Percentiles rank a stretch among this genome's conserved stretches.
phyloP scores from a whole-genome alignment of 306 rosid genomes.

The Acacia confusa region DNA sequence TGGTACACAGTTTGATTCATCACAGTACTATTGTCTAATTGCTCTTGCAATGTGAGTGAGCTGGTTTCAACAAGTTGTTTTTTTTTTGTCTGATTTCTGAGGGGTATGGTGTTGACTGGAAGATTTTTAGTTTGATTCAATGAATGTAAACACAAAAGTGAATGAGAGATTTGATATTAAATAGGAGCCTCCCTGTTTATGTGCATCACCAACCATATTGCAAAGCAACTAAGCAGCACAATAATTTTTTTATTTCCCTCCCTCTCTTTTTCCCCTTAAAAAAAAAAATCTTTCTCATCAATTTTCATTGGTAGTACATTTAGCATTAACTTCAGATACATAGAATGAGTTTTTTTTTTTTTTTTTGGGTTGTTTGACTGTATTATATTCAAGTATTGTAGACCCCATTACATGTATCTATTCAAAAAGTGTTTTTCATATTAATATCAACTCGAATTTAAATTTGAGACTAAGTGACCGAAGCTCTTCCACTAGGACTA shows the following conservation, averaged over 20 bases:
- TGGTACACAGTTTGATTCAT: background rate
- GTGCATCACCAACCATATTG: background rate
- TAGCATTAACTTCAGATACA: no score
- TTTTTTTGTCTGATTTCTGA: background rate
- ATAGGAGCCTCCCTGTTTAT: background rate
- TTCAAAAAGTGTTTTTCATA: no score
- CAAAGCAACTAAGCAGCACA: background rate
- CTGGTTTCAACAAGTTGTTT: background rate
- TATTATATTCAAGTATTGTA: no score
- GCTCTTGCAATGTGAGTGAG: background rate
- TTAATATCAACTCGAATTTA: no score
- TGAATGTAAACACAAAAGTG: background rate
- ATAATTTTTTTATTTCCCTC: background rate
- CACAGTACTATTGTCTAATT: background rate
- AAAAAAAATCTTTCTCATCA: background rate
- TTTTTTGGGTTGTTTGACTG: no score
- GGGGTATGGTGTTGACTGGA: background rate
- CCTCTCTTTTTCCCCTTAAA: background rate
- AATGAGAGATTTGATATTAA: background rate
- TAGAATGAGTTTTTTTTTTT: no score
- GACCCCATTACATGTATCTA: no score
- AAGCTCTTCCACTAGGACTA: no score
- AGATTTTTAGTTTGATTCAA: background rate
- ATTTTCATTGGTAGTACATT: background rate
- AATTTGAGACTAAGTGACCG: no score